Base-by-base conservation (phyloP, 441 rosid species). In the Caryocar brasiliense region DNA sequence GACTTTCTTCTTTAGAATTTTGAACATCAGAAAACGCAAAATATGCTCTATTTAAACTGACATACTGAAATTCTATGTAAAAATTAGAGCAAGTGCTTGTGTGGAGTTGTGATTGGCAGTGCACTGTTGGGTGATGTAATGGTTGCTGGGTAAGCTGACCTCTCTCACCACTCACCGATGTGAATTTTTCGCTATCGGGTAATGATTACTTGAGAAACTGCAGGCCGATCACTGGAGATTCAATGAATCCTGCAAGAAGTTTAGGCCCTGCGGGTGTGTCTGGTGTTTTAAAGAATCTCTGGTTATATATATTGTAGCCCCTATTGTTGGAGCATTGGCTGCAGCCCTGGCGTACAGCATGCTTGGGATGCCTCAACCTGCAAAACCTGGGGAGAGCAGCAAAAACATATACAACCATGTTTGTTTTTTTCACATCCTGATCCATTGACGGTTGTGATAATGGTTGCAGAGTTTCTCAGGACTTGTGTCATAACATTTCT, bases 181-280 rank as follows among this genome's bases (percentile, higher is more conserved):
- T 41, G 51, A n/a, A 24, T 22, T 28, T 28, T n/a, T n/a, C n/a
- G n/a, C n/a, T n/a, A n/a, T n/a, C n/a, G n/a, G n/a, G n/a, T n/a
- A n/a, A n/a, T n/a, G n/a, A n/a, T n/a, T n/a, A n/a, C n/a, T n/a
- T n/a, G n/a, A n/a, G n/a, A n/a, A n/a, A n/a, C 7, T 56, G 76
- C 74, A 76, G 82, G 64, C 81, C 85, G 17, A 72, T 78, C 15
- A 78, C 82, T 0, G 81, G 82, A 34, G 82, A 85, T 56, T 81
- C 82, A 3, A 76, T 78, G 88, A 78, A 81, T 49, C 88, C 84
- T 1, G 82, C 70, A 0, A 72, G 82, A 62, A 81, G 80, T 41
- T 14, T 78, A 47, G 85, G 85, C 46, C 82, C 81, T 15, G 81
- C 77, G 0, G 54, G 74, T 33, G 84, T 56, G 15, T 39, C 71